Percentiles rank a stretch among this genome's conserved stretches.
phyloP scores from a whole-genome alignment of 345 rosid species.

The Gynandropsis gynandra region DNA sequence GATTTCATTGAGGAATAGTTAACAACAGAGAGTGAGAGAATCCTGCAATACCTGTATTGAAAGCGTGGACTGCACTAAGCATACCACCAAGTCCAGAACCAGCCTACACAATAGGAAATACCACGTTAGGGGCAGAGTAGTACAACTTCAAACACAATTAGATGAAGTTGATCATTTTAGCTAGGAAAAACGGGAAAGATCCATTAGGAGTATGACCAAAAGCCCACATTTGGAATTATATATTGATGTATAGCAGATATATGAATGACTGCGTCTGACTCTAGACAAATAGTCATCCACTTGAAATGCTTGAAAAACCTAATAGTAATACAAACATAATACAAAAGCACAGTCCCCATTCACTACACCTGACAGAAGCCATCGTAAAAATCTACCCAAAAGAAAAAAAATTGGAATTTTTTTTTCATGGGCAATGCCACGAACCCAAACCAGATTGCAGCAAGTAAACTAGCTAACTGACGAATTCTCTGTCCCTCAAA shows the following conservation, averaged over 20 bases:
- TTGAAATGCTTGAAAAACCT: constrained; percentile 7
- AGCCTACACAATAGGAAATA: constrained; percentile 39
- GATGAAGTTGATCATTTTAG: neutral
- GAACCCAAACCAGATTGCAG: neutral
- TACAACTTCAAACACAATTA: neutral
- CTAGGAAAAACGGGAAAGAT: neutral
- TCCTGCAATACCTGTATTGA: constrained; percentile 54
- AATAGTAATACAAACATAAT: constrained; percentile 6
- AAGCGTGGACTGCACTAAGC: constrained; percentile 82
- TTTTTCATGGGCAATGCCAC: neutral
- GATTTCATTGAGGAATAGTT: neutral
- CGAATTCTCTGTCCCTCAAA: neutral
- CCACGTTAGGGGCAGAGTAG: constrained; percentile 15
- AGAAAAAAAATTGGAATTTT: constrained; percentile 13
- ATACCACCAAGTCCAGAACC: constrained; percentile 83
- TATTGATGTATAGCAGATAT: constrained; percentile 1
- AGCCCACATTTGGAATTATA: constrained; percentile 1
- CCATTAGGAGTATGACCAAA: constrained; percentile 1
- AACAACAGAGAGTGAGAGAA: constrained; percentile 4
- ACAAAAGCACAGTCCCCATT: neutral
- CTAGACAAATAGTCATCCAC: neutral
- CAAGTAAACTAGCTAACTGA: neutral
- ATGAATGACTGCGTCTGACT: neutral
- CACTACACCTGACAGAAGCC: neutral
- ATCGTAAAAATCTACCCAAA: neutral